Conservation (phyloP, 2,329 filamentous ascomycete genomes). For the Xylariaceae sp. region DNA sequence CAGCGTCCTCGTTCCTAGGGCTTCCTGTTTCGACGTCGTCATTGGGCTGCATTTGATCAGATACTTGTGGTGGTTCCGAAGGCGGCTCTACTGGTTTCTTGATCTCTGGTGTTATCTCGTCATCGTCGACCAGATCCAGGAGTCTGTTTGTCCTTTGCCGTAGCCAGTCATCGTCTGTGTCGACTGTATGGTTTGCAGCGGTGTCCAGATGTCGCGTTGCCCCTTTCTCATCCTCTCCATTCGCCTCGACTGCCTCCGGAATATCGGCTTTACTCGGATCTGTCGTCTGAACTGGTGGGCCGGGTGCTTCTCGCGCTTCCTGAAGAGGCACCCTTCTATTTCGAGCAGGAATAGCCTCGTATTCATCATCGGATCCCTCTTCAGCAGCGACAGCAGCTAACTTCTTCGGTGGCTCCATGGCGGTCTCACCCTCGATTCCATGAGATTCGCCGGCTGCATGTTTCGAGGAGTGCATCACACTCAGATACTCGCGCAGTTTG, state of each 20-base stretch:
- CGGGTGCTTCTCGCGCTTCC: too few relatives aligned
- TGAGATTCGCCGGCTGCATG: constrained; percentile 56
- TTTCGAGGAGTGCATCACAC: constrained; percentile 66
- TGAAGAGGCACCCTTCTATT: too few relatives aligned
- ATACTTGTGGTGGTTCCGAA: constrained; percentile 5
- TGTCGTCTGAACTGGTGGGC: too few relatives aligned
- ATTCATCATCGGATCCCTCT: constrained; percentile 66
- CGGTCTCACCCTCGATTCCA: constrained; percentile 30
- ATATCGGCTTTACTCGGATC: too few relatives aligned
- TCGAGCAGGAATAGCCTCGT: constrained; percentile 56
- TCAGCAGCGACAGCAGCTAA: constrained; percentile 33
- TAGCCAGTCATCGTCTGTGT: constrained; percentile 76
- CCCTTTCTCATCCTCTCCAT: too few relatives aligned
- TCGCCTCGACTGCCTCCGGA: too few relatives aligned
- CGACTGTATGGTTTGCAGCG: constrained; percentile 9
- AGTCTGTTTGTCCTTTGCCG: constrained; percentile 80
- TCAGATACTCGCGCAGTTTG: constrained; percentile 79
- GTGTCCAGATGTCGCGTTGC: not conserved
- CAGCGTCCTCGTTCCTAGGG: too few relatives aligned
- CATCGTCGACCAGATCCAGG: constrained; percentile 75
- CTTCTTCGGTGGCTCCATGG: constrained; percentile 33
- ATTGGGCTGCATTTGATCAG: constrained; percentile 1
- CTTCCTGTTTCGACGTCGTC: too few relatives aligned
- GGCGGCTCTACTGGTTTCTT: not conserved
- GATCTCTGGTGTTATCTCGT: constrained; percentile 36